Evolutionary conservation across 805 yeast genomes (phyloP).

Genomic region (Metschnikowia bowlesiae): DNA sequence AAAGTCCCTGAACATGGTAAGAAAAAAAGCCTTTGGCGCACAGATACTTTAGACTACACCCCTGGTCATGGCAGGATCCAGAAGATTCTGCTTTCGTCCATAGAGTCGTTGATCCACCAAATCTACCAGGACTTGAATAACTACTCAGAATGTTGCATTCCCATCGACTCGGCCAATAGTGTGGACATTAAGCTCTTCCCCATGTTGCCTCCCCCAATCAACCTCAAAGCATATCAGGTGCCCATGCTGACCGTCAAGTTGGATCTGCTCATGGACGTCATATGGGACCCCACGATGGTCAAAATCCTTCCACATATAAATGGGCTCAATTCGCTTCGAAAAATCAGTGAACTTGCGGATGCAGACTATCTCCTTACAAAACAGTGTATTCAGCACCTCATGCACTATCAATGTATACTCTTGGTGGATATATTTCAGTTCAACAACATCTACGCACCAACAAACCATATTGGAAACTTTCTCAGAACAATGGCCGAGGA

Average conservation of each 20-base stretch:
- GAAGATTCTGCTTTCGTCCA: conserved; percentile 35
- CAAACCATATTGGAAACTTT: conserved; percentile 69
- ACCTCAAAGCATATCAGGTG: conserved; percentile 75
- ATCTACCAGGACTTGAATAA: conserved; percentile 91
- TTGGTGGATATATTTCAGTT: conserved; percentile 87
- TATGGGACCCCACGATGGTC: conserved; percentile 97
- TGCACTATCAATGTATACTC: conserved; percentile 83
- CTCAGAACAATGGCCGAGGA: conserved; percentile 65
- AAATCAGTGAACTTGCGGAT: conserved; percentile 73
- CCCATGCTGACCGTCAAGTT: conserved; percentile 86
- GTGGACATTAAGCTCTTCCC: conserved; percentile 95
- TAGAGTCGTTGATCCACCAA: conserved; percentile 79
- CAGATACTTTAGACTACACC: conserved; percentile 11
- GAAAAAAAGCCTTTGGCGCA: background rate
- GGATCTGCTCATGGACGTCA: conserved; percentile 69
- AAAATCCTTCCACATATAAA: conserved; percentile 80
- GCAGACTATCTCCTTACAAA: conserved; percentile 75
- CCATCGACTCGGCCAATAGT: conserved; percentile 83
- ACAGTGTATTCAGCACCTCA: conserved; percentile 84
- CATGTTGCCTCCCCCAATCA: conserved; percentile 72
- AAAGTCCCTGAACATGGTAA: background rate
- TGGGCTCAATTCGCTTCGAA: conserved; percentile 78
- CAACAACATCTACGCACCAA: conserved; percentile 81
- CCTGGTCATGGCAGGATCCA: conserved; percentile 37
- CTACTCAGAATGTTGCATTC: conserved; percentile 93